Percentiles rank a stretch among this genome's conserved stretches.
Conservation (phyloP, 495 filamentous ascomycete genomes). For the Aspergillus ostianus region DNA sequence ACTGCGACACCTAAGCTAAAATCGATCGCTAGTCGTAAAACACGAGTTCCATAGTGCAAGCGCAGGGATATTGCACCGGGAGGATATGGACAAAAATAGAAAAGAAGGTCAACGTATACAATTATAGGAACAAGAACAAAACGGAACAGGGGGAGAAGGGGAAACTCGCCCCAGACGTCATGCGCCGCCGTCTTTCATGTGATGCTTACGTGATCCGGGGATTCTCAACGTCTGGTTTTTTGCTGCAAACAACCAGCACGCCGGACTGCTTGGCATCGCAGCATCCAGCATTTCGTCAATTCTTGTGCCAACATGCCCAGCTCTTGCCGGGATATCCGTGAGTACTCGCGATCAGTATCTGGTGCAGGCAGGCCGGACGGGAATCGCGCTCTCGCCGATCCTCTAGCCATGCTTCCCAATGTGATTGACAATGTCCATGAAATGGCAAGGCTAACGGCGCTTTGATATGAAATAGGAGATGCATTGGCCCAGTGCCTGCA, state of each 20-base stretch:
- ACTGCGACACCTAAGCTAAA: conserved; percentile 4
- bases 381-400: background rate
- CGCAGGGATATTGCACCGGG: background rate
- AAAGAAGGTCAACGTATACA: background rate
- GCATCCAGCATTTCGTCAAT: background rate
- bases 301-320: conserved; percentile 69
- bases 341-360: conserved; percentile 25
- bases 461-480: conserved; percentile 55
- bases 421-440: background rate
- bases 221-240: conserved; percentile 18
- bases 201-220: conserved; percentile 43
- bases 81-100: background rate
- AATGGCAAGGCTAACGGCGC: conserved; percentile 13
- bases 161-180: conserved; percentile 20
- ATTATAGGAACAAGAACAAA: background rate
- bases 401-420: background rate
- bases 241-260: conserved; percentile 1
- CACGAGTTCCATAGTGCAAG: background rate
- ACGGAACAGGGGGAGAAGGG: background rate
- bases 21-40: conserved; percentile 4
- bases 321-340: conserved; percentile 96
- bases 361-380: background rate
- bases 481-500: conserved; percentile 93
- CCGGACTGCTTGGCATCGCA: background rate
- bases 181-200: conserved; percentile 27